A percentile compares a stretch with the other conserved stretches of the same genome.
These are phyloP conservation scores for Agarophyton chilense DNA, from an alignment of 23 red algal genomes.

Conservation along the genomic window DNA sequence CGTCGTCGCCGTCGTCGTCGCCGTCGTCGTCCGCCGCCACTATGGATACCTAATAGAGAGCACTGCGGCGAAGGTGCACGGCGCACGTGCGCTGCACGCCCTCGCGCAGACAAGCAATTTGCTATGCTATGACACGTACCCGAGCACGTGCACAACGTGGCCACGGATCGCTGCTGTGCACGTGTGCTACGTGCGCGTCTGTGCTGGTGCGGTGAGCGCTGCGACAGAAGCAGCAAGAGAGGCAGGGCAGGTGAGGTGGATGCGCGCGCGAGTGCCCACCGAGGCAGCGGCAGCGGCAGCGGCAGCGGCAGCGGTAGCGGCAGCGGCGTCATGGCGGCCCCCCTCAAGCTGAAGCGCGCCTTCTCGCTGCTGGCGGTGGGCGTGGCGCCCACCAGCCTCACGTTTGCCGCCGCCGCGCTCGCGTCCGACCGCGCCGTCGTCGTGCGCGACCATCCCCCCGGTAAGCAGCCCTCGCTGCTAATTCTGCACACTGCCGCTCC, in stretches of 20 bases:
- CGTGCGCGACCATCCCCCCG: constrained; percentile 57
- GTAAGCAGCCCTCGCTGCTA: constrained; percentile 39
- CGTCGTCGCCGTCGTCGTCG: no score
- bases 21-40: no score
- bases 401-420: constrained; percentile 72
- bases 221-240: no score
- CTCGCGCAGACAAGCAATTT: no score
- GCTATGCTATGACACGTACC: no score
- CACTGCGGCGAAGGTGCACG: no score
- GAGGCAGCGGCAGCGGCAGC: not conserved
- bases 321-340: constrained; percentile 24
- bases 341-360: constrained; percentile 64
- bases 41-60: no score
- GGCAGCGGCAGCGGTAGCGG: not conserved
- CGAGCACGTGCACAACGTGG: no score
- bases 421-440: constrained; percentile 75
- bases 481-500: constrained; percentile 77
- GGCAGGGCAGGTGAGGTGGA: not conserved
- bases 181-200: no score
- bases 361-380: constrained; percentile 79
- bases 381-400: constrained; percentile 71
- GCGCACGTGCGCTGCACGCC: no score
- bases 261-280: not conserved
- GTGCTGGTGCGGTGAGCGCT: no score
- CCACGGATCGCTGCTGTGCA: no score